Base-by-base conservation (phyloP, 2,329 filamentous ascomycete genomes). In the Ophidiomyces ophidiicola region DNA sequence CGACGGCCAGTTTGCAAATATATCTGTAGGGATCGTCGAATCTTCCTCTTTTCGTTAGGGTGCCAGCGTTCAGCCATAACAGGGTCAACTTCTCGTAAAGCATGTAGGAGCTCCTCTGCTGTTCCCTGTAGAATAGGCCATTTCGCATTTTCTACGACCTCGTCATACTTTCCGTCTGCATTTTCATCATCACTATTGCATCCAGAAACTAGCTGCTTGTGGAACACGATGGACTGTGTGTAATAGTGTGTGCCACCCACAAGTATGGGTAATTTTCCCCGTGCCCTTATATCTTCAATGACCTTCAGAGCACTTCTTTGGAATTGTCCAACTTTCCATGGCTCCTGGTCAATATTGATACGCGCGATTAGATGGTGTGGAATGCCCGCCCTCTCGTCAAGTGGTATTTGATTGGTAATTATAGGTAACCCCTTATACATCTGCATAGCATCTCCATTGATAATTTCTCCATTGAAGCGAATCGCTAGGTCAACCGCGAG, bases 361-460 rank as follows among this genome's bases (percentile, higher is more conserved):
- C 78, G 79, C 36, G 82, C 84, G 17, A 98, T 72, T 3, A 98
- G 67, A 59, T 98, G 88, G 56, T 98, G 90, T 3, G 82, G 80
- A 7, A 98, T 69, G 6, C 80, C 83, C 44, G 80, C 73, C 52
- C 78, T 78, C 57, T 96, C 88, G 14, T 76, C 70, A 1, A 55
- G 37, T 0, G 82, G 75, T 43, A 96, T 82, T 57, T 96, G 93
- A 60, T 98, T 98, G 18, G 90, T 98, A 50, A 96, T 88, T 47
- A 96, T 80, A 4, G 90, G 86, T 30, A 98, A 67, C 2, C 90
- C 90, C 38, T 74, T 72, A 59, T 98, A 98, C 63, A 98, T 78
- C 58, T 98, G 90, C 86, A 98, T 94, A 26, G 90, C 90, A 68
- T 98, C 90, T 32, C 84, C 84, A 56, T 98, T 98, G 63, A 98